Evolutionary conservation across 495 filamentous ascomycete genomes (phyloP).

Genomic region (Letharia lupina): DNA sequence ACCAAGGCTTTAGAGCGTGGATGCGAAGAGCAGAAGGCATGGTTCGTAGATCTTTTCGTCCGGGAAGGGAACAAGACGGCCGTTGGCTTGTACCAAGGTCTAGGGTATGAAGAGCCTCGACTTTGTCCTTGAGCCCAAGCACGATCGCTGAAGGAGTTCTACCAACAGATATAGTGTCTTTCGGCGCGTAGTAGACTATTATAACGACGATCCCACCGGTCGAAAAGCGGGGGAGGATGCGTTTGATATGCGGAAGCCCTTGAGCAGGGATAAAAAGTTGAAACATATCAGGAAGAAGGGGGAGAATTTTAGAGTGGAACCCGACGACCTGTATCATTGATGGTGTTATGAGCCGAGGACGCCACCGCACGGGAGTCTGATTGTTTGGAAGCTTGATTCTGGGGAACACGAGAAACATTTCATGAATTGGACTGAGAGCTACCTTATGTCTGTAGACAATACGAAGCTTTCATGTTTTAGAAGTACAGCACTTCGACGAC

Average conservation of each 20-base stretch:
- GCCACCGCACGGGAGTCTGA: neutral
- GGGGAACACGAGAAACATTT: neutral
- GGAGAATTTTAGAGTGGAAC: slow-evolving; percentile 68
- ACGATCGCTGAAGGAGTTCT: neutral
- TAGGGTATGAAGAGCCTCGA: slow-evolving; percentile 54
- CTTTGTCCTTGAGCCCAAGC: neutral
- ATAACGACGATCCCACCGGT: slow-evolving; percentile 65
- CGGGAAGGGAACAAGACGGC: slow-evolving; percentile 80
- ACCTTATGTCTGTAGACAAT: neutral
- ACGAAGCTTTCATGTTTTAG: neutral
- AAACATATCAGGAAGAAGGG: slow-evolving; percentile 77
- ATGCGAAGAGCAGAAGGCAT: slow-evolving; percentile 72
- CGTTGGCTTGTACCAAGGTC: slow-evolving; percentile 75
- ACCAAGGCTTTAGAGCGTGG: slow-evolving; percentile 69
- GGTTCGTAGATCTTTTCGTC: slow-evolving; percentile 95
- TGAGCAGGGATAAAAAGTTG: slow-evolving; percentile 69
- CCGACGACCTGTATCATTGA: slow-evolving; percentile 65
- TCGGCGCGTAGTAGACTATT: slow-evolving; percentile 81
- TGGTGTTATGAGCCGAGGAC: neutral
- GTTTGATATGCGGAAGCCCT: slow-evolving; percentile 91
- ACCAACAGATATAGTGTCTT: slow-evolving; percentile 60
- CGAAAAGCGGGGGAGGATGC: slow-evolving; percentile 66
- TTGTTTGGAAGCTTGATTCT: neutral
- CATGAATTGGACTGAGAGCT: neutral
- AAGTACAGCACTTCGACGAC: neutral